phyloP scores from a whole-genome alignment of 768 basidiomycete species.

The Chalciporus pseudorubinellus region DNA sequence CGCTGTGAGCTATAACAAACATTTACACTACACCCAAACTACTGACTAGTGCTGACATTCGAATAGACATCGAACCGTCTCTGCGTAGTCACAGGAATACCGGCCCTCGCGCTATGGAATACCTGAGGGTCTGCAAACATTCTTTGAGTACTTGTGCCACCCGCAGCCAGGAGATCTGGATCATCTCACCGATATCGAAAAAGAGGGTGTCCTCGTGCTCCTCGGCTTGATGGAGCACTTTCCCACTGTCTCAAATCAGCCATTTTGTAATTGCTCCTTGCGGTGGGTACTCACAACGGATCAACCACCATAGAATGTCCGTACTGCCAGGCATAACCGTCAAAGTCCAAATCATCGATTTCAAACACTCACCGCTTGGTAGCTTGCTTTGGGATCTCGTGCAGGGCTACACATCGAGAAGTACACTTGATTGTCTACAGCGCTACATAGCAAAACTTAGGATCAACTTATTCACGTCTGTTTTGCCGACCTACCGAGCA shows the following conservation, averaged over 20 bases:
- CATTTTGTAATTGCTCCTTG: not conserved
- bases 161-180: constrained; percentile 3
- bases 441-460: constrained; percentile 45
- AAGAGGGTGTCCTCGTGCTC: constrained; percentile 80
- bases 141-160: not conserved
- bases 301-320: constrained; percentile 91
- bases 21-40: not conserved
- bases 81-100: constrained; percentile 91
- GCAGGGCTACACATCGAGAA: constrained; percentile 96
- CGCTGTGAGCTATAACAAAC: not conserved
- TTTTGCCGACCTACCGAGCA: constrained; percentile 51
- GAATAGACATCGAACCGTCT: constrained; percentile 90
- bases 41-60: constrained; percentile 68
- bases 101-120: constrained; percentile 65
- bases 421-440: constrained; percentile 96
- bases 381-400: constrained; percentile 72
- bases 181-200: constrained; percentile 80
- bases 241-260: constrained; percentile 53
- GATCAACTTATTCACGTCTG: constrained; percentile 5
- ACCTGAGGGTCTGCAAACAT: constrained; percentile 56
- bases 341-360: not conserved
- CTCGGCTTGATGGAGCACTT: constrained; percentile 67
- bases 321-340: constrained; percentile 50
- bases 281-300: constrained; percentile 60
- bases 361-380: constrained; percentile 72